Percentiles rank a stretch among this genome's conserved stretches.
Evolutionary conservation across 805 yeast species (phyloP).

Genomic region (Candida boidinii): DNA sequence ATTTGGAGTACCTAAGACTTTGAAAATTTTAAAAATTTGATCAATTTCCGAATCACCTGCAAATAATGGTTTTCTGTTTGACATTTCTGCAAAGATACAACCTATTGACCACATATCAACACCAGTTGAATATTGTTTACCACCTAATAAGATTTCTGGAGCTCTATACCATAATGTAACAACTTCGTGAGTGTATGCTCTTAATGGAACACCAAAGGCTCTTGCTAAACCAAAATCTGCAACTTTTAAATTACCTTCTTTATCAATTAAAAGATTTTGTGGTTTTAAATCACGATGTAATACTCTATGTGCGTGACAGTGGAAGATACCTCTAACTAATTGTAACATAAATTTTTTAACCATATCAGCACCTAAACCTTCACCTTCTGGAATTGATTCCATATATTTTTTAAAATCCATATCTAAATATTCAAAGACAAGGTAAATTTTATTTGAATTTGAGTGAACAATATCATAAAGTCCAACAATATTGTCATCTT

Average conservation of each 20-base stretch:
- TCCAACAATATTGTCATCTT: slow-evolving; percentile 88
- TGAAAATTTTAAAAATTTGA: slow-evolving; percentile 88
- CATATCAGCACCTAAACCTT: slow-evolving; percentile 82
- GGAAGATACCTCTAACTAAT: slow-evolving; percentile 80
- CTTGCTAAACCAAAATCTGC: slow-evolving; percentile 95
- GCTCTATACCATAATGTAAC: slow-evolving; percentile 97
- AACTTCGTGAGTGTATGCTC: slow-evolving; percentile 96
- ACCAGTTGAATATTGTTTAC: slow-evolving; percentile 95
- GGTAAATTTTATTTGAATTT: slow-evolving; percentile 82
- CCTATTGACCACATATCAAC: slow-evolving; percentile 99
- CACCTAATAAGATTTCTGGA: slow-evolving; percentile 92
- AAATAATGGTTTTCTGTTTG: slow-evolving; percentile 86
- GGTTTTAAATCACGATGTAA: slow-evolving; percentile 95
- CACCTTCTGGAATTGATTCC: slow-evolving; percentile 91
- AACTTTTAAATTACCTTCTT: slow-evolving; percentile 86
- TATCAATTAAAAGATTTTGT: slow-evolving; percentile 88
- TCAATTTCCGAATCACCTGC: slow-evolving; percentile 98
- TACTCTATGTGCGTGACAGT: slow-evolving; percentile 92
- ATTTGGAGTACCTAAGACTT: slow-evolving; percentile 88
- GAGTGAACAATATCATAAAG: slow-evolving; percentile 92
- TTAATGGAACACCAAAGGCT: slow-evolving; percentile 94
- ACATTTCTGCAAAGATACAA: slow-evolving; percentile 97
- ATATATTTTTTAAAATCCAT: slow-evolving; percentile 92
- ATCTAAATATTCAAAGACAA: slow-evolving; percentile 91
- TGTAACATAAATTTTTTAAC: slow-evolving; percentile 92